Evolutionary conservation across 345 rosid species (phyloP).

Genomic region (Mallotus nudiflorus): DNA sequence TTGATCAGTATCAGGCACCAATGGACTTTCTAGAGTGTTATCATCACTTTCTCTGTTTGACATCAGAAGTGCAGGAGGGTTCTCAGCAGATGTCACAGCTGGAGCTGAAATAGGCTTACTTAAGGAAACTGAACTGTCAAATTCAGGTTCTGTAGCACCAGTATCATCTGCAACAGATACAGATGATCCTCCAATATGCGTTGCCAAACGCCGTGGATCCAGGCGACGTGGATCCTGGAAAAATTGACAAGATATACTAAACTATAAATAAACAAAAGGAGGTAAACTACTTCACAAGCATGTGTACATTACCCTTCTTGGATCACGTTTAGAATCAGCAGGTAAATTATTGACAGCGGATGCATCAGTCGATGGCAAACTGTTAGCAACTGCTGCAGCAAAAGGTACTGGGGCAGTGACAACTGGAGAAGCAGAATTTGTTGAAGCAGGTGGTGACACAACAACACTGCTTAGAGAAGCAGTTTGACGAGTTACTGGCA

Average conservation of each 20-base stretch:
- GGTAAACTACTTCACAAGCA: not conserved
- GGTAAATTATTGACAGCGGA: conserved; percentile 41
- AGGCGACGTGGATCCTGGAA: conserved; percentile 97
- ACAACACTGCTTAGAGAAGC: conserved; percentile 44
- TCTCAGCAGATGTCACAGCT: conserved; percentile 40
- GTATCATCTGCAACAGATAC: conserved; percentile 46
- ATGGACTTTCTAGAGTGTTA: conserved; percentile 43
- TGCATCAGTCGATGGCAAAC: conserved; percentile 46
- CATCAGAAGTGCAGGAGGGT: conserved; percentile 34
- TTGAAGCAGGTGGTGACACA: conserved; percentile 40
- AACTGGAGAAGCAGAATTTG: conserved; percentile 47
- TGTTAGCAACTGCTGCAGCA: conserved; percentile 40
- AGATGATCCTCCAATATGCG: conserved; percentile 48
- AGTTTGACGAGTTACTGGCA: conserved; percentile 36
- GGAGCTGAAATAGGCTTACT: conserved; percentile 49
- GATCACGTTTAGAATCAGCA: conserved; percentile 84
- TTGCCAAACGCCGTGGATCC: conserved; percentile 74
- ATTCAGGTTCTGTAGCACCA: conserved; percentile 41
- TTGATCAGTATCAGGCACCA: conserved; percentile 43
- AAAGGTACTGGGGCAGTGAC: conserved; percentile 38
- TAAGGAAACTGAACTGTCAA: conserved; percentile 47
- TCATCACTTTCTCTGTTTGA: conserved; percentile 42
- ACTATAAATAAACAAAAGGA: conserved; percentile 10
- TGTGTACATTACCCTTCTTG: conserved; percentile 68
- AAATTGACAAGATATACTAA: conserved; percentile 27